phyloP scores from a whole-genome alignment of 2,329 filamentous ascomycete genomes.

The Massarina eburnea region DNA sequence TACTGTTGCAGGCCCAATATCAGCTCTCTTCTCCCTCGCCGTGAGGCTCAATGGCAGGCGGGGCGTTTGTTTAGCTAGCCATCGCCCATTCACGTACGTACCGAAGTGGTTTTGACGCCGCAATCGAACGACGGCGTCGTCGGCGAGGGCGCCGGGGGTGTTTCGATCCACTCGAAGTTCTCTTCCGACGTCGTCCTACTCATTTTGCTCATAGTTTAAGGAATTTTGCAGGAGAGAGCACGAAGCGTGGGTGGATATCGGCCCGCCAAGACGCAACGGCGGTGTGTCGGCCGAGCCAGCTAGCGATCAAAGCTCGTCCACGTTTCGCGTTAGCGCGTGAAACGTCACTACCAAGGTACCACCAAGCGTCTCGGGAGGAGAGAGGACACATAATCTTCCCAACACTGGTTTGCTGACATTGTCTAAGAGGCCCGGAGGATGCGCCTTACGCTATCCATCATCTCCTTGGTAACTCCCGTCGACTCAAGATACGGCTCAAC shows the following conservation, averaged over 20 bases:
- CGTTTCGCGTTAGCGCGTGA: slow-evolving; percentile 2
- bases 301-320: slow-evolving; percentile 24
- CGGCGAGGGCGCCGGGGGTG: slow-evolving; percentile 58
- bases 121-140: slow-evolving; percentile 56
- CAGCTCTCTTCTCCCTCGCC: slow-evolving; percentile 21
- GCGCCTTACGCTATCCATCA: slow-evolving; percentile 36
- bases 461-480: slow-evolving; percentile 55
- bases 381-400: no score
- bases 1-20: slow-evolving; percentile 57
- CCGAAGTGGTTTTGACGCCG: slow-evolving; percentile 63
- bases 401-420: background rate
- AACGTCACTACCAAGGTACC: no score
- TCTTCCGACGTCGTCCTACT: slow-evolving; percentile 49
- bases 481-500: slow-evolving; percentile 64
- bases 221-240: slow-evolving; percentile 32
- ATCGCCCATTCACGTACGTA: slow-evolving; percentile 41
- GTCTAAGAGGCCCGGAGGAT: slow-evolving; percentile 25
- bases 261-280: slow-evolving; percentile 30
- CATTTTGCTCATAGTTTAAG: slow-evolving; percentile 35
- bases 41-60: slow-evolving; percentile 35
- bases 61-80: slow-evolving; percentile 15
- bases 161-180: slow-evolving; percentile 68
- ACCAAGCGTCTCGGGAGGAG: background rate
- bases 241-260: slow-evolving; percentile 12
- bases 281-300: slow-evolving; percentile 6